Base-by-base conservation (phyloP, 2,329 filamentous ascomycete species). In the Penicillium nordicum region DNA sequence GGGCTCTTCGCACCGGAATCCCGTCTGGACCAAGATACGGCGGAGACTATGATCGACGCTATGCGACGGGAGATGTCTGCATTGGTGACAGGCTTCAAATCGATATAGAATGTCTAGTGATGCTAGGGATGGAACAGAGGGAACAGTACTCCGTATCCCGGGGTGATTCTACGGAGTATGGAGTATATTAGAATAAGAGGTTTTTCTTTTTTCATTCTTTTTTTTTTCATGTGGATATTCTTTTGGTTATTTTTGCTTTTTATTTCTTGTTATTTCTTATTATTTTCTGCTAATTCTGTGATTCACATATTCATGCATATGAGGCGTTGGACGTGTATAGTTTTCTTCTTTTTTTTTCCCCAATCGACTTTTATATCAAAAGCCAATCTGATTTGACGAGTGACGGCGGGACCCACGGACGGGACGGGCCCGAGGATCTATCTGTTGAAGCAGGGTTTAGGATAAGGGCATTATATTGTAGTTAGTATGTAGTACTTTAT, bases 1-100 rank as follows among this genome's bases (percentile, higher is more conserved):
- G 64, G 64, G 12, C 50, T 66, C 42, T 66, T 66, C 36, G 64
- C 55, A 5, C 54, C 64, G 8, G 44, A 50, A 12, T 37, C 51
- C 41, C 58, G 62, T 32, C 56, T 66, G 23, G 58, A 53, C 40
- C 23, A 32, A 34, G 41, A 44, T 18, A 59, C 43, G 34, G 62
- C 63, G 11, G 55, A 56, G 38, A 50, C 37, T 10, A 30, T 63
- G 37, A 63, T 66, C 36, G 58, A 43, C 34, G 46, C 42, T 9
- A 50, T 66, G 57, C 53, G 23, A 34, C 52, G 59, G 32, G 57
- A 62, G 46, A 63, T 66, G 55, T 40, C 18, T 8, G 51, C 49
- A 34, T 57, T 65, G 30, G 37, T 47, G 21, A 53, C 57, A 43
- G 45, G 32, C 23, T 58, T 40, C 4, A 43, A 44, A 40, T 47